These are phyloP conservation scores for Zygosaccharomyces pseudobailii DNA, from an alignment of 1,139 yeast genomes.

Conservation along the genomic window DNA sequence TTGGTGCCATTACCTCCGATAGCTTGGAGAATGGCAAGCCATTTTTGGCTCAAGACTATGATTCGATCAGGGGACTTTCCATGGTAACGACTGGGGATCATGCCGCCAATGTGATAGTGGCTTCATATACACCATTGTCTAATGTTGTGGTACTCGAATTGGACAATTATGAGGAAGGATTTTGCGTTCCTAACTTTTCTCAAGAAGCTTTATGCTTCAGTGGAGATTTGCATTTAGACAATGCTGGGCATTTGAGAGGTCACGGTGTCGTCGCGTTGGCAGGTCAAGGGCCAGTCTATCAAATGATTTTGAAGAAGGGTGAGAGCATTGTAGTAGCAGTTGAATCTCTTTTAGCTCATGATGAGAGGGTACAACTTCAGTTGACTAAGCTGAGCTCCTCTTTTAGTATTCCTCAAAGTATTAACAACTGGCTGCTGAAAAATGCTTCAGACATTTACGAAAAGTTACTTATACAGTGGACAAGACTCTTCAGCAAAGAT, in stretches of 20 bases:
- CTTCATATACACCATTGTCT: constrained; percentile 16
- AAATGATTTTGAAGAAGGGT: constrained; percentile 10
- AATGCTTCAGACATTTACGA: constrained; percentile 11
- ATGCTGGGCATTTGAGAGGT: constrained; percentile 14
- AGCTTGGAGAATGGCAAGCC: constrained; percentile 21
- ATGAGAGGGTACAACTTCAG: constrained; percentile 6
- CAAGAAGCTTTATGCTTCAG: constrained; percentile 19
- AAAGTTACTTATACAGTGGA: constrained; percentile 10
- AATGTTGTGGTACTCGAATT: constrained; percentile 16
- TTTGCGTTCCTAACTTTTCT: constrained; percentile 16
- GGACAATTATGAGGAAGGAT: constrained; percentile 19
- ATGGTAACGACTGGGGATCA: constrained; percentile 26
- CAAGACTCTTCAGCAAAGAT: constrained; percentile 15
- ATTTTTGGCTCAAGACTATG: constrained; percentile 13
- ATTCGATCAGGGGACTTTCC: constrained; percentile 15
- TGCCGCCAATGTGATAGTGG: constrained; percentile 20
- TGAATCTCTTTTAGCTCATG: constrained; percentile 18
- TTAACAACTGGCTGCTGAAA: constrained; percentile 9
- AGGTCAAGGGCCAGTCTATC: constrained; percentile 20
- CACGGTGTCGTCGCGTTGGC: constrained; percentile 21
- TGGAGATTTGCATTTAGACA: constrained; percentile 17
- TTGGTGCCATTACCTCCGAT: constrained; percentile 46
- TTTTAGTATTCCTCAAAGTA: constrained; percentile 8
- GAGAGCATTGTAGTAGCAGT: constrained; percentile 17
- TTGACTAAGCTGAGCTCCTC: constrained; percentile 6